Evolutionary conservation across 2,329 filamentous ascomycete species (phyloP), one percentile per base, ranked within the genome.

Genomic region (Trichoderma pleuroti): DNA sequence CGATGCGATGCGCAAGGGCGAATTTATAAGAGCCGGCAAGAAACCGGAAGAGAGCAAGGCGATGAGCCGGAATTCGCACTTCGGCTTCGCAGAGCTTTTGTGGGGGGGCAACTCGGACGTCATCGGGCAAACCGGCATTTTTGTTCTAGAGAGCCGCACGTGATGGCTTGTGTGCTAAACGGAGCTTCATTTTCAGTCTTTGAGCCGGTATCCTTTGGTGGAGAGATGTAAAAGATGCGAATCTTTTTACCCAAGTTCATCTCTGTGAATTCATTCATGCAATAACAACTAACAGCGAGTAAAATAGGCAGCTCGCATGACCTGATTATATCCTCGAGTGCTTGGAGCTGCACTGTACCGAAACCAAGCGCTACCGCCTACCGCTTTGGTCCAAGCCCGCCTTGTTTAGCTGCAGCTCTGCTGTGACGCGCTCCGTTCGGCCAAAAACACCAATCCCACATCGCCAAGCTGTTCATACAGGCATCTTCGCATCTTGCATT

Each of bases 41-140:
- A 16, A 5, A 42, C 30, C 65, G 65, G 67, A n/a, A 21, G 46
- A 52, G 54, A 69, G 24, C 32, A 30, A 70, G 52, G 64, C 34
- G 39, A 30, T 56, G 32, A 16, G 16, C 57, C 59, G 59, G 57
- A 63, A 39, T 70, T 70, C 67, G 67, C 57, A 70, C 30, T 70
- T 62, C 67, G 67, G 59, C 30, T 49, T 62, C 59, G 67, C 67
- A 63, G 34, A 62, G 46, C 57, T 63, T 61, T 59, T 62, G 59
- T 60, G 56, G 69, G 69, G 69, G 69, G 54, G 62, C 36, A 36
- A 76, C 75, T 74, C 77, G 75, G 76, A 79, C 78, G 78, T 79
- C 78, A 79, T 79, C 77, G 76, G 67, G 42, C 57, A 54, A 68
- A 42, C 34, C 65, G 65, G 65, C 52, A 57, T 57, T 57, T 42